These are phyloP conservation scores for Mucor plumbeus DNA, from an alignment of 371 early-diverging fungal species.

Conservation along the genomic window DNA sequence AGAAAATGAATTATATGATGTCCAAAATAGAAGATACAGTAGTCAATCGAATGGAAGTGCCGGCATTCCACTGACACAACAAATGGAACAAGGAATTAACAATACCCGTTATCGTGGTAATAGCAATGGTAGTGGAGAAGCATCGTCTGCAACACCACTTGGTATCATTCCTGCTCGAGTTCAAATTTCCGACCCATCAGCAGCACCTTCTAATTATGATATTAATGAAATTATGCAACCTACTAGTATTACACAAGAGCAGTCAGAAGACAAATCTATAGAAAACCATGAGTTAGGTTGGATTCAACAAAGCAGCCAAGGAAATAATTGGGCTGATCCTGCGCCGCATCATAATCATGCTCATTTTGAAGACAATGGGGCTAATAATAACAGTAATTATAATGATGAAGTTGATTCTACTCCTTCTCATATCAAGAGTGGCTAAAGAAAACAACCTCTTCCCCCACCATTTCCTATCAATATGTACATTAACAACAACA, in stretches of 20 bases:
- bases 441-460: too few relatives aligned
- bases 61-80: slow-evolving; percentile 33
- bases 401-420: not conserved
- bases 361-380: slow-evolving; percentile 2
- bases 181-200: not conserved
- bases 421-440: too few relatives aligned
- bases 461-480: too few relatives aligned
- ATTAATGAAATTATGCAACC: slow-evolving; percentile 16
- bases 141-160: slow-evolving; percentile 7
- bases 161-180: slow-evolving; percentile 13
- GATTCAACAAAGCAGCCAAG: slow-evolving; percentile 29
- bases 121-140: not conserved
- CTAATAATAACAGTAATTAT: not conserved
- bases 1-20: slow-evolving; percentile 8
- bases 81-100: slow-evolving; percentile 1
- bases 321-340: slow-evolving; percentile 35
- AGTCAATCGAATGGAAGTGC: slow-evolving; percentile 38
- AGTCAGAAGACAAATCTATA: not conserved
- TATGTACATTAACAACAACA: too few relatives aligned
- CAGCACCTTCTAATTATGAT: slow-evolving; percentile 1
- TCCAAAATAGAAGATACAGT: slow-evolving; percentile 19
- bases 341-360: slow-evolving; percentile 34
- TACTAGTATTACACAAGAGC: too few relatives aligned
- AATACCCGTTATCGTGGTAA: not conserved
- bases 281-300: slow-evolving; percentile 25